Conservation (phyloP, 371 early-diverging fungal species). For the Mucor racemosus region DNA sequence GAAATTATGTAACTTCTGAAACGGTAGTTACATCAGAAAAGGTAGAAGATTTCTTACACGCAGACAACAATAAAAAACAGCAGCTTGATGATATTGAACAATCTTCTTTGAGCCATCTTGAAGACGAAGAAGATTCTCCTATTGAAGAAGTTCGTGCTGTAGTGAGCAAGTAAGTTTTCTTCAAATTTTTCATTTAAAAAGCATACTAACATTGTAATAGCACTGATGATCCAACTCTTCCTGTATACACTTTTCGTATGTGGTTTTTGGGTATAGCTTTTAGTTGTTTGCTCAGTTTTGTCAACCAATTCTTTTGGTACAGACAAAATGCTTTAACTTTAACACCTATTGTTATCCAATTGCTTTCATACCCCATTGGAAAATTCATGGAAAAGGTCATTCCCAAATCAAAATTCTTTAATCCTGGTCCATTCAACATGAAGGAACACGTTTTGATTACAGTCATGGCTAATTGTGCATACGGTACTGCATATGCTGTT, state of each 20-base stretch:
- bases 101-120: background rate
- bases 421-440: constrained; percentile 87
- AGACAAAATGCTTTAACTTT: constrained; percentile 57
- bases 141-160: constrained; percentile 76
- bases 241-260: constrained; percentile 79
- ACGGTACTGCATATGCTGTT: constrained; percentile 71
- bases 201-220: constrained; percentile 22
- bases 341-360: constrained; percentile 62
- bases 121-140: constrained; percentile 58
- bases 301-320: constrained; percentile 82
- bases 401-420: constrained; percentile 61
- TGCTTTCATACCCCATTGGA: constrained; percentile 70
- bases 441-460: constrained; percentile 87
- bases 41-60: constrained; percentile 17
- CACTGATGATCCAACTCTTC: constrained; percentile 69
- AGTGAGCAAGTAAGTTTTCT: constrained; percentile 35
- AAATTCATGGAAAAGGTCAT: constrained; percentile 64
- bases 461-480: constrained; percentile 64
- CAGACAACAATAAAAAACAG: constrained; percentile 1
- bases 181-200: background rate
- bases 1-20: constrained; percentile 17
- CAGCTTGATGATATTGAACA: constrained; percentile 3
- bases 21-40: constrained; percentile 22
- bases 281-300: constrained; percentile 62
- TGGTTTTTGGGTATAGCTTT: constrained; percentile 72